A percentile compares a stretch with the other conserved stretches of the same genome.
phyloP scores from a whole-genome alignment of 1,284 basidiomycete species.

The Clitocybe nebularis region DNA sequence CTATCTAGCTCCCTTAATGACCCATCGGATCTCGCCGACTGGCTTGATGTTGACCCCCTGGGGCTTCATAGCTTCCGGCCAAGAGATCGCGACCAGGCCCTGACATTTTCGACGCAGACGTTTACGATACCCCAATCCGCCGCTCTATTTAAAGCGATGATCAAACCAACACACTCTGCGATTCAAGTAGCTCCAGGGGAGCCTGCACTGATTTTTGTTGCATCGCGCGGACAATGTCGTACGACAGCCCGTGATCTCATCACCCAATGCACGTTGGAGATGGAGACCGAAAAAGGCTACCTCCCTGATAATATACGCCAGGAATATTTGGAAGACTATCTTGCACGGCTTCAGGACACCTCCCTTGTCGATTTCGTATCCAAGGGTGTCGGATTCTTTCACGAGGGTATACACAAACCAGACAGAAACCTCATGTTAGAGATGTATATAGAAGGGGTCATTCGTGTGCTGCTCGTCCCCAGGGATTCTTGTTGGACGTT shows the following conservation, averaged over 20 bases:
- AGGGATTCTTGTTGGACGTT: constrained; percentile 86
- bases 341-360: constrained; percentile 60
- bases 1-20: constrained; percentile 80
- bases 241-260: constrained; percentile 80
- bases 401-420: constrained; percentile 63
- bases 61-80: constrained; percentile 81
- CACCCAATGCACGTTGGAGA: constrained; percentile 81
- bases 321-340: constrained; percentile 60
- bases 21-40: constrained; percentile 74
- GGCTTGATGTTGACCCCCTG: constrained; percentile 73
- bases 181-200: constrained; percentile 44
- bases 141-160: constrained; percentile 88
- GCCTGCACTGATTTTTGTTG: constrained; percentile 84
- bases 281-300: constrained; percentile 71
- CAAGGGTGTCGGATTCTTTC: constrained; percentile 90
- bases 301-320: constrained; percentile 51
- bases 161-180: constrained; percentile 82
- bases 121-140: constrained; percentile 89
- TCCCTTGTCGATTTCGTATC: constrained; percentile 72
- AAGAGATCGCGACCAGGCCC: constrained; percentile 77
- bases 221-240: constrained; percentile 81
- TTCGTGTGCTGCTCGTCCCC: constrained; percentile 83
- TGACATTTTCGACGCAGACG: constrained; percentile 67
- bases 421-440: constrained; percentile 83
- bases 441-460: constrained; percentile 76